phyloP scores from a whole-genome alignment of 768 basidiomycete species.

The Candolleomyces aberdarensis region DNA sequence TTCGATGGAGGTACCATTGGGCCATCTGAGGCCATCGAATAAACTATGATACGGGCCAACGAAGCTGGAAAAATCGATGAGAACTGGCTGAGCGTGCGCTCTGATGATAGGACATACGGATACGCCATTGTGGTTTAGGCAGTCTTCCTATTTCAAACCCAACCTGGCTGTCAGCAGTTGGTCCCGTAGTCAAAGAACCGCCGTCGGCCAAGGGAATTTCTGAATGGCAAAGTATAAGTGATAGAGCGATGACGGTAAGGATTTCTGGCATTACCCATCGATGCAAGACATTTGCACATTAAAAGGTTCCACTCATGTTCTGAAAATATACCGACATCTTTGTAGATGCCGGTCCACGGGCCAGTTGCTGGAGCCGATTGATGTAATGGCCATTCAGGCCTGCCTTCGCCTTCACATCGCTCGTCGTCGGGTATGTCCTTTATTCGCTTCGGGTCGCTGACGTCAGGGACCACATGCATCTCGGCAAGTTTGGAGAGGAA shows the following conservation, averaged over 20 bases:
- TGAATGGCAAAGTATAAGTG: slow-evolving; percentile 21
- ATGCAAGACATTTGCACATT: slow-evolving; percentile 85
- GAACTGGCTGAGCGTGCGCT: slow-evolving; percentile 10
- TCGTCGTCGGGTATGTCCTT: slow-evolving; percentile 69
- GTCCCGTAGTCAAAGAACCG: slow-evolving; percentile 73
- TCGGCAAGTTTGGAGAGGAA: slow-evolving; percentile 77
- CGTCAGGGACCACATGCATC: slow-evolving; percentile 73
- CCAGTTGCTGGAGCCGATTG: slow-evolving; percentile 34
- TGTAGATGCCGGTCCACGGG: slow-evolving; percentile 73
- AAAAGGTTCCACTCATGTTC: slow-evolving; percentile 81
- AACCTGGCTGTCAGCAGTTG: slow-evolving; percentile 69
- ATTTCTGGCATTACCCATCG: slow-evolving; percentile 54
- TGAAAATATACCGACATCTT: slow-evolving; percentile 84
- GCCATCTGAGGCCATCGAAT: slow-evolving; percentile 78
- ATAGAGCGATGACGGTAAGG: neutral
- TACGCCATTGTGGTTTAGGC: slow-evolving; percentile 72
- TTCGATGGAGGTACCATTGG: slow-evolving; percentile 54
- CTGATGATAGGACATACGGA: slow-evolving; percentile 43
- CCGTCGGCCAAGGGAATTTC: slow-evolving; percentile 72
- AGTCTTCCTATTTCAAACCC: slow-evolving; percentile 72
- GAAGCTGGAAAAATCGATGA: slow-evolving; percentile 47
- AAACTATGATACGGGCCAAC: slow-evolving; percentile 81
- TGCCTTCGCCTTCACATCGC: slow-evolving; percentile 55
- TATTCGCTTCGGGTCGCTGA: slow-evolving; percentile 71
- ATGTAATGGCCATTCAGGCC: slow-evolving; percentile 50